Base-by-base conservation (phyloP, 371 early-diverging fungal species). In the Blastocladiella emersonii region DNA sequence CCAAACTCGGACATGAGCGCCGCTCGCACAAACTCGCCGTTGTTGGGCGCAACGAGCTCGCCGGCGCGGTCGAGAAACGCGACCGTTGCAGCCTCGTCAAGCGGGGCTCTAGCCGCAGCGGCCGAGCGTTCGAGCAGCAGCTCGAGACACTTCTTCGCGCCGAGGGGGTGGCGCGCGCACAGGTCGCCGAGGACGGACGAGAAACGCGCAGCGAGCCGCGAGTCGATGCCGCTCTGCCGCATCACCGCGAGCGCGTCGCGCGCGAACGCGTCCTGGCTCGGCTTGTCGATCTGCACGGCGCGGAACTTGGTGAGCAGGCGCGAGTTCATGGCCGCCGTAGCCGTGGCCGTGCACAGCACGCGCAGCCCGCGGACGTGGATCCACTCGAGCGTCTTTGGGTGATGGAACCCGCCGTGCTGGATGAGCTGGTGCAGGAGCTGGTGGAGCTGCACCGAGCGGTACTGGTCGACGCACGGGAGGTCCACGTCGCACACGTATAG, bases 391-490 rank as follows among this genome's bases (percentile, higher is more conserved):
- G 51, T 70, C 1, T 60, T 25, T 0, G 53, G 53, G 64, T 78
- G 75, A 63, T 74, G 78, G 57, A 75, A 81, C 1, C 81, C 81
- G 21, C 71, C 44, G 66, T 79, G 78, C 3, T 74, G 72, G n/a
- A 81, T 61, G 1, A 81, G 64, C 61, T 81, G 81, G 64, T 77
- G 78, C 56, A 81, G 34, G 34, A 78, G 74, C 44, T 74, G 75
- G 27, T 77, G 69, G 12, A 81, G 63, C 57, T 77, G 75, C 1
- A 79, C 78, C 0, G 81, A 75, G 48, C 71, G 77, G 63, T 81
- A 81, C 51, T 72, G 66, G 65, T 81, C 81, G 15, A 74, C 73
- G 44, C 66, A 70, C 1, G 78, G 77, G 27, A 81, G 64, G 53
- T 81, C 76, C 45, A 81, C 70, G 57, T 81, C 79, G 63, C 77